phyloP scores from a whole-genome alignment of 495 filamentous ascomycete species.

The Aspergillus steynii region DNA sequence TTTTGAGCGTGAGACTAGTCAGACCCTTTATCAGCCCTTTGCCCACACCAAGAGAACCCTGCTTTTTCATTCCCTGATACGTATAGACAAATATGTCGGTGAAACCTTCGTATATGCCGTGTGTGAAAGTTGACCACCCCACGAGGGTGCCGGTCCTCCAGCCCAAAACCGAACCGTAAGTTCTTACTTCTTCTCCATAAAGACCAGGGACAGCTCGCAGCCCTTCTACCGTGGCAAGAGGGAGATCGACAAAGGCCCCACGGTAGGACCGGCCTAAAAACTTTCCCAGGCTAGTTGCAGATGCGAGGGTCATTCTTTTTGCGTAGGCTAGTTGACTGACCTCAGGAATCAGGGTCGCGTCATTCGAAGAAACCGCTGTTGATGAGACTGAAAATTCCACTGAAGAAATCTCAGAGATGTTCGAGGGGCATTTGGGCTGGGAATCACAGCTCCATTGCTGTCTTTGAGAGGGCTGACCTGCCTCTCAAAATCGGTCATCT shows the following conservation, averaged over 20 bases:
- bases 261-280: conserved; percentile 4
- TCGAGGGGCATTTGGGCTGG: background rate
- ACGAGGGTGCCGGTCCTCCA: background rate
- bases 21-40: conserved; percentile 1
- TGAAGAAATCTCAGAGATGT: background rate
- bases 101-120: conserved; percentile 3
- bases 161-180: background rate
- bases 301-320: background rate
- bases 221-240: conserved; percentile 1
- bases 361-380: background rate
- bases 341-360: background rate
- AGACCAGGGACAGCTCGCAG: background rate
- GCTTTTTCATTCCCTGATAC: conserved; percentile 1
- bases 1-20: conserved; percentile 5
- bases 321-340: background rate
- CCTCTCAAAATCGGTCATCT: conserved; percentile 13
- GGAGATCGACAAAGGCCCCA: background rate
- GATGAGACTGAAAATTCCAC: background rate
- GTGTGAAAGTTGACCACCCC: conserved; percentile 2
- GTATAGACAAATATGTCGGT: conserved; percentile 4
- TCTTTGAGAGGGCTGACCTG: conserved; percentile 7
- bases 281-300: conserved; percentile 4
- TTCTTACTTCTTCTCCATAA: background rate
- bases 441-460: background rate
- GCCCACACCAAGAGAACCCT: background rate